phyloP scores from a whole-genome alignment of 169 alveolate genomes.

The Besnoitia besnoiti region DNA sequence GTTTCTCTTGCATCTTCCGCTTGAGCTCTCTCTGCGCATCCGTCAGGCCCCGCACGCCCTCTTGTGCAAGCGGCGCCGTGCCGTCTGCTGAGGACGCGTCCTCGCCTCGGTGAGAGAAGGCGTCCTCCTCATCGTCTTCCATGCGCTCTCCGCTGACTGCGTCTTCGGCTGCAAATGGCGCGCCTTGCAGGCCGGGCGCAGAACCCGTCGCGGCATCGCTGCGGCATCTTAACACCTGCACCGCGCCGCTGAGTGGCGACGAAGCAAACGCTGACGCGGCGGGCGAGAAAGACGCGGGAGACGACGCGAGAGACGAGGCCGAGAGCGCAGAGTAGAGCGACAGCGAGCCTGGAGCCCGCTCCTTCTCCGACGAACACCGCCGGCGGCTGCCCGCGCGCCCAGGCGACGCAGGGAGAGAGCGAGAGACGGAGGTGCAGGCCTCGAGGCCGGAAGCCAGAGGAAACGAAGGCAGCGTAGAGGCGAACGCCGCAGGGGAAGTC shows the following conservation, averaged over 20 bases:
- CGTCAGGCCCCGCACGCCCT: neutral
- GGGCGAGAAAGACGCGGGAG: neutral
- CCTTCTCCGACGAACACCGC: neutral
- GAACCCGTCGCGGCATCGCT: neutral
- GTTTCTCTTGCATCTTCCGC: constrained; percentile 25
- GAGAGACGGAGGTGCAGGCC: no score
- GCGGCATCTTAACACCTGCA: neutral
- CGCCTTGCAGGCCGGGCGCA: neutral
- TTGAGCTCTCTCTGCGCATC: neutral
- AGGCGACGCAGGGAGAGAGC: neutral
- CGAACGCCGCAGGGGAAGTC: no score
- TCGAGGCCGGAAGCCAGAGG: no score
- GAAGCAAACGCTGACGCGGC: neutral
- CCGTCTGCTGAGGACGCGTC: neutral
- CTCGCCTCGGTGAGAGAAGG: neutral
- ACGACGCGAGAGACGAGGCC: neutral
- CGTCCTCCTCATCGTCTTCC: no score
- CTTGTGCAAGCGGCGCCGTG: no score
- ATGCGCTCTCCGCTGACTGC: neutral
- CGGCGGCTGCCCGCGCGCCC: neutral
- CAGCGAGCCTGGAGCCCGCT: neutral
- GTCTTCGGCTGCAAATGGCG: neutral
- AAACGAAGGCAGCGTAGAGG: no score
- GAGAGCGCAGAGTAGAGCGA: neutral
- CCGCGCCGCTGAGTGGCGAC: neutral